phyloP scores from a whole-genome alignment of 441 rosid species.

The Aquilaria agallochum region DNA sequence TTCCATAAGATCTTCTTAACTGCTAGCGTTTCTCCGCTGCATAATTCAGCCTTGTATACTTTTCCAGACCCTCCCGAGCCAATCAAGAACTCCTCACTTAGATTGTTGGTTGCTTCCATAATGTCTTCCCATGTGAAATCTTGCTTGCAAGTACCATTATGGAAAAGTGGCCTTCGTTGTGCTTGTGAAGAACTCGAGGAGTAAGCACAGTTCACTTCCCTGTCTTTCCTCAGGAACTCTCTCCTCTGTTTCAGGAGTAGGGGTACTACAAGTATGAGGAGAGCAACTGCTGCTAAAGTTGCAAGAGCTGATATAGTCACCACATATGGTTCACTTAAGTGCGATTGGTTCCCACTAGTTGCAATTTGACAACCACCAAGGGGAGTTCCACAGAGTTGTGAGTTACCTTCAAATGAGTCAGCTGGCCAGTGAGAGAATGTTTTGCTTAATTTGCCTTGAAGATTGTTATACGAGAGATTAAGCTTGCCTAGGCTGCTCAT shows the following conservation, averaged over 20 bases:
- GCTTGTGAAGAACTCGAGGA: constrained; percentile 64
- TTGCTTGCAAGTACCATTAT: constrained; percentile 44
- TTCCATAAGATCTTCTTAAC: constrained; percentile 68
- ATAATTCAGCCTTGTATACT: constrained; percentile 62
- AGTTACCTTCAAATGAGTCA: constrained; percentile 57
- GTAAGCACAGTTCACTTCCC: constrained; percentile 39
- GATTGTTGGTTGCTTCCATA: constrained; percentile 67
- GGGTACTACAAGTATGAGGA: constrained; percentile 40
- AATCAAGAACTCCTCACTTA: constrained; percentile 68
- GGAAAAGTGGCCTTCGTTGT: constrained; percentile 51
- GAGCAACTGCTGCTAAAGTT: constrained; percentile 50
- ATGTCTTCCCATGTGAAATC: constrained; percentile 73
- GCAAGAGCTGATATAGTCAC: constrained; percentile 55
- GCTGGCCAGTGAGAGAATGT: constrained; percentile 70
- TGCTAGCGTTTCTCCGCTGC: constrained; percentile 55
- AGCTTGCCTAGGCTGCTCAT: constrained; percentile 79
- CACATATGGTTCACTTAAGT: constrained; percentile 39
- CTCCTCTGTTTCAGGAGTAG: constrained; percentile 41
- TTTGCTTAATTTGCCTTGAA: constrained; percentile 59
- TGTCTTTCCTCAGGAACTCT: constrained; percentile 30
- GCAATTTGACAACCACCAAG: constrained; percentile 36
- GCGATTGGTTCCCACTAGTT: constrained; percentile 22
- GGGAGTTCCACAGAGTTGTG: constrained; percentile 69
- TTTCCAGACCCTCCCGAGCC: constrained; percentile 94
- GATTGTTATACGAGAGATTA: constrained; percentile 62